These are phyloP conservation scores for Plantago elongata DNA, from an alignment of 257 asterid genomes.

Conservation along the genomic window DNA sequence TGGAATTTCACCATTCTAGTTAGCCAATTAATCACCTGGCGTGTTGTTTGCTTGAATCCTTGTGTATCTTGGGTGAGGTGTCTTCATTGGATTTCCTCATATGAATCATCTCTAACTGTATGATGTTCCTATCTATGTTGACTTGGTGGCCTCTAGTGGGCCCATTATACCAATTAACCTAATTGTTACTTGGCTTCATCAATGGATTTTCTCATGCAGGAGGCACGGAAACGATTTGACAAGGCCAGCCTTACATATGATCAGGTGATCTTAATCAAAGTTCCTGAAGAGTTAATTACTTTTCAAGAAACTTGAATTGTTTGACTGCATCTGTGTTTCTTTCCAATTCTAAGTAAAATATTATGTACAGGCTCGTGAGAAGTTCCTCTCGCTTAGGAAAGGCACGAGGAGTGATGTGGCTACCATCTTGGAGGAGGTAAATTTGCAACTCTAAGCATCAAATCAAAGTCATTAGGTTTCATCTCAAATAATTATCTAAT, in stretches of 20 bases:
- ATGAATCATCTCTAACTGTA: neutral
- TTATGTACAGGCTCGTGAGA: slow-evolving; percentile 80
- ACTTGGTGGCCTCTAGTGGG: neutral
- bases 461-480: slow-evolving; percentile 14
- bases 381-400: slow-evolving; percentile 86
- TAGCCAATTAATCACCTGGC: slow-evolving; percentile 7
- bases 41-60: neutral
- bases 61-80: neutral
- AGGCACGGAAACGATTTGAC: slow-evolving; percentile 94
- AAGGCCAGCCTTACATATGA: slow-evolving; percentile 96
- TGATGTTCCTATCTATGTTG: neutral
- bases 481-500: slow-evolving; percentile 17
- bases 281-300: neutral
- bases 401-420: slow-evolving; percentile 90
- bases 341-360: slow-evolving; percentile 19
- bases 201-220: slow-evolving; percentile 54
- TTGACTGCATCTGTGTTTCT: slow-evolving; percentile 1
- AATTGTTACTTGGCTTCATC: slow-evolving; percentile 2
- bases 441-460: slow-evolving; percentile 12
- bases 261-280: slow-evolving; percentile 54
- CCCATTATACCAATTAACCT: neutral
- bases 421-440: slow-evolving; percentile 81
- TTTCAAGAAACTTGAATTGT: neutral
- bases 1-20: neutral
- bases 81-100: neutral